These are phyloP conservation scores for Cudoniella acicularis DNA, from an alignment of 495 filamentous ascomycete species.

Conservation along the genomic window DNA sequence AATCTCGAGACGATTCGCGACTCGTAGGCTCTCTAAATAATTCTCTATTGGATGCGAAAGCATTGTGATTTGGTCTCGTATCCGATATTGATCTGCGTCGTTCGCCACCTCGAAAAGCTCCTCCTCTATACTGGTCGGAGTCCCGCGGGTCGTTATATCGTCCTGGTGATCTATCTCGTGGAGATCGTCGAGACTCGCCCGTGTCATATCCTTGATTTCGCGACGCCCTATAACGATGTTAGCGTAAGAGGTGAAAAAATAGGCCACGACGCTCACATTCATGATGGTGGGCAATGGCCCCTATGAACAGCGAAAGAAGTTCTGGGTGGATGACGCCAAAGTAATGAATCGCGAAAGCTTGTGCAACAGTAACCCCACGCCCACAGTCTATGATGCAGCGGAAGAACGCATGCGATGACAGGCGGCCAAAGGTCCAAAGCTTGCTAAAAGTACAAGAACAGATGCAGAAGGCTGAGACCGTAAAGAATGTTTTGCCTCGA, in stretches of 20 bases:
- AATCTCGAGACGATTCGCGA: slow-evolving; percentile 25
- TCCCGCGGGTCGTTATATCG: slow-evolving; percentile 46
- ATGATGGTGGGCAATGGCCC: slow-evolving; percentile 24
- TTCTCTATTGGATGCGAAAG: slow-evolving; percentile 47
- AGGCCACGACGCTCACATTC: slow-evolving; percentile 15
- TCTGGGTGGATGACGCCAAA: background rate
- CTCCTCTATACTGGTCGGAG: slow-evolving; percentile 42
- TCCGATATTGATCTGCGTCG: slow-evolving; percentile 40
- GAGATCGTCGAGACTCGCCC: slow-evolving; percentile 41
- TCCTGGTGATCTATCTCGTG: slow-evolving; percentile 55
- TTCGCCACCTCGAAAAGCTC: slow-evolving; percentile 17
- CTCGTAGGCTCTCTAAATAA: slow-evolving; percentile 33
- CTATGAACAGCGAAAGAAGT: background rate
- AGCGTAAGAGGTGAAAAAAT: slow-evolving; percentile 1
- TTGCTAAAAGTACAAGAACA: background rate
- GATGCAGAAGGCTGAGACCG: background rate
- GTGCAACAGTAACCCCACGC: background rate
- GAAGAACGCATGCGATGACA: background rate
- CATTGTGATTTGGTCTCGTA: slow-evolving; percentile 42
- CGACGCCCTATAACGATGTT: slow-evolving; percentile 21
- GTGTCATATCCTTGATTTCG: slow-evolving; percentile 29
- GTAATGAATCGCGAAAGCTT: background rate
- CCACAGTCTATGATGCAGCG: background rate
- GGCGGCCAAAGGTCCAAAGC: background rate
- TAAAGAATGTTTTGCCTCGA: background rate